Percentiles rank a stretch among this genome's conserved stretches.
Evolutionary conservation across 257 asterid species (phyloP).

Genomic region (Scutellaria barbata): DNA sequence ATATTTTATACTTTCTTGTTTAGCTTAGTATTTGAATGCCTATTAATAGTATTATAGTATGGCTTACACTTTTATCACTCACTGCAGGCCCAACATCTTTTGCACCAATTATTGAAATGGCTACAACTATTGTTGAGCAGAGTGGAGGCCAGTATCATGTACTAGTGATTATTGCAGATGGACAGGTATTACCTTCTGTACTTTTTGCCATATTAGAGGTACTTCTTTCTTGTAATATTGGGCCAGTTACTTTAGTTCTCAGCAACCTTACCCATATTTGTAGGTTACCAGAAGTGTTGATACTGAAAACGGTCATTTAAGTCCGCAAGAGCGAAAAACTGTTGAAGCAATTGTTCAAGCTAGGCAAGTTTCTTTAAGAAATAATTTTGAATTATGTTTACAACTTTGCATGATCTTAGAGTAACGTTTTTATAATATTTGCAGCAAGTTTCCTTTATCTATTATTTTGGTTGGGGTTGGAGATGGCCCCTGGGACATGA

Average conservation of each 20-base stretch:
- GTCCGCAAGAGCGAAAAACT: conserved; percentile 94
- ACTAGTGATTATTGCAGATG: conserved; percentile 89
- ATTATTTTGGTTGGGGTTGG: conserved; percentile 96
- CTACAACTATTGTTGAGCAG: conserved; percentile 82
- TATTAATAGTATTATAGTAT: not conserved
- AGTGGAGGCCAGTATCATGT: conserved; percentile 96
- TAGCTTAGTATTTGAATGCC: conserved; percentile 19
- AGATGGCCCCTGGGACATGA: conserved; percentile 99
- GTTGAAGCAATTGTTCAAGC: conserved; percentile 93
- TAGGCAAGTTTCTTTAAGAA: conserved; percentile 52
- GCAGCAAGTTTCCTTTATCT: conserved; percentile 92
- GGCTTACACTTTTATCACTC: conserved; percentile 33
- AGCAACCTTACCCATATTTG: conserved; percentile 29
- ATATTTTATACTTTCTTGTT: conserved; percentile 17
- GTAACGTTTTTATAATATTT: conserved; percentile 30
- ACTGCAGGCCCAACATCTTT: conserved; percentile 95
- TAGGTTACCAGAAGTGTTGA: conserved; percentile 98
- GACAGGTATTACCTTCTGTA: conserved; percentile 61
- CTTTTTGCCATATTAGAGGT: conserved; percentile 3
- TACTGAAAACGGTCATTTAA: conserved; percentile 73
- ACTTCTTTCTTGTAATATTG: conserved; percentile 21
- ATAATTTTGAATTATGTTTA: not conserved
- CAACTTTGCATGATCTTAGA: conserved; percentile 9
- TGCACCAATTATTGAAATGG: conserved; percentile 89
- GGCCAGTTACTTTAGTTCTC: not conserved